Evolutionary conservation across 805 yeast genomes (phyloP).

Genomic region (Sungouiozyma intestinalis): DNA sequence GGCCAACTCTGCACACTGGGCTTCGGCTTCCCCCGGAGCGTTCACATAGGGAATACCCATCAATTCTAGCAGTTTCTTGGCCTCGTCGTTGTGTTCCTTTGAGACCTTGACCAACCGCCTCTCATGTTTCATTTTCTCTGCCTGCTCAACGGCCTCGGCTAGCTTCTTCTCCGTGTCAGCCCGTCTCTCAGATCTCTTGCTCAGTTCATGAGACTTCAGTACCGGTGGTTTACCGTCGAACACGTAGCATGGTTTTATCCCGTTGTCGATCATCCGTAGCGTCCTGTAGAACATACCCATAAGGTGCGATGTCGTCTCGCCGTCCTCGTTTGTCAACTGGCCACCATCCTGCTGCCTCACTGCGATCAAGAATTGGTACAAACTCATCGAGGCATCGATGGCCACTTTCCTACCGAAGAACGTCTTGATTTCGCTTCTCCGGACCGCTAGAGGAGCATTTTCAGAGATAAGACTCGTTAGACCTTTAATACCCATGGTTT

Average conservation of each 20-base stretch:
- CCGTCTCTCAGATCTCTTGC: constrained; percentile 68
- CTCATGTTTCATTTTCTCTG: constrained; percentile 63
- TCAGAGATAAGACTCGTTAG: constrained; percentile 79
- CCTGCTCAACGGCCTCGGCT: constrained; percentile 63
- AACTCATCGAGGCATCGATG: constrained; percentile 89
- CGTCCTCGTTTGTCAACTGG: constrained; percentile 75
- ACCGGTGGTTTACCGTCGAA: constrained; percentile 98
- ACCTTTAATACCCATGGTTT: constrained; percentile 54
- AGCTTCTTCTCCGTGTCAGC: constrained; percentile 74
- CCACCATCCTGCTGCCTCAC: constrained; percentile 97
- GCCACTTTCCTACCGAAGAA: constrained; percentile 95
- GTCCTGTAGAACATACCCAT: constrained; percentile 97
- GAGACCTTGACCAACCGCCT: constrained; percentile 86
- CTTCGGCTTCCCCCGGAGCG: constrained; percentile 98
- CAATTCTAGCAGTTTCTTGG: constrained; percentile 61
- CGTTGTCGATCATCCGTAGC: constrained; percentile 75
- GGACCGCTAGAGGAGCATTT: constrained; percentile 77
- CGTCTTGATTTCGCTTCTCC: constrained; percentile 69
- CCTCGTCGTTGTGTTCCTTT: constrained; percentile 87
- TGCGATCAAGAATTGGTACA: constrained; percentile 91
- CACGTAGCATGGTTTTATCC: constrained; percentile 93
- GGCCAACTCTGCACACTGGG: constrained; percentile 93
- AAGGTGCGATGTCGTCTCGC: constrained; percentile 87
- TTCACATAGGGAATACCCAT: constrained; percentile 94
- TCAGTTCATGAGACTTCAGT: constrained; percentile 84